Evolutionary conservation across 2,329 filamentous ascomycete species (phyloP), one percentile per base, ranked within the genome.

Genomic region (Ceratocystis variospora): DNA sequence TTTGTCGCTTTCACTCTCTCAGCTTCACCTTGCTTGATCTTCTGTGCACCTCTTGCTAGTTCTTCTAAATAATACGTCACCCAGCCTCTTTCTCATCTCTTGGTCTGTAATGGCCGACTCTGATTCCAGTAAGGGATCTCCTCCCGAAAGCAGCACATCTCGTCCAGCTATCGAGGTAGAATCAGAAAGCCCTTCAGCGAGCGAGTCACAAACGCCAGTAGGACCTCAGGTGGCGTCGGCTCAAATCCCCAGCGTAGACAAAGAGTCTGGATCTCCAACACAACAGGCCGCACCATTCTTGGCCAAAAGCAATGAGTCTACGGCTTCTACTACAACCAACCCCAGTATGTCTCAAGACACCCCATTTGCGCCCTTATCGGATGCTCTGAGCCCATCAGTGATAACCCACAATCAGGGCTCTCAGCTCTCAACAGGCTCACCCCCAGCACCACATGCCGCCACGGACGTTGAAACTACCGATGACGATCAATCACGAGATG

Each of bases 161-260:
- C 57, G 33, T 37, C 41, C 61, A 19, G 66, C 66, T 15, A 46
- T 62, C 44, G 70, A 66, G 48, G 66, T 65, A 67, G 65, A 63
- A 45, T 33, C 41, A 65, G 45, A 66, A 45, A 41, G 53, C 5
- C 53, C 63, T 6, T 25, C 17, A 22, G 17, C 3, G 2, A 22
- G 17, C 37, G 44, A 31, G 55, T 37, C 55, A n/a, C 55, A 59
- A 10, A 12, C 55, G 19, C 2, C 55, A 53, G 15, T 22, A 53
- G 48, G 19, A 10, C 22, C 48, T 10, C 19, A 2, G 17, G 48
- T 2, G 22, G 10, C 15, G 10, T 7, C 28, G 31, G 25, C 17
- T 12, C 53, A 31, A 31, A n/a, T 31, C 22, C 31, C 55, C 41
- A 46, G 15, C 8, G 17, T 19, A 22, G 61, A n/a, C 33, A 28